These are phyloP conservation scores for Ploettnerulaceae sp. DNA, from an alignment of 2,329 filamentous ascomycete genomes.

Conservation along the genomic window DNA sequence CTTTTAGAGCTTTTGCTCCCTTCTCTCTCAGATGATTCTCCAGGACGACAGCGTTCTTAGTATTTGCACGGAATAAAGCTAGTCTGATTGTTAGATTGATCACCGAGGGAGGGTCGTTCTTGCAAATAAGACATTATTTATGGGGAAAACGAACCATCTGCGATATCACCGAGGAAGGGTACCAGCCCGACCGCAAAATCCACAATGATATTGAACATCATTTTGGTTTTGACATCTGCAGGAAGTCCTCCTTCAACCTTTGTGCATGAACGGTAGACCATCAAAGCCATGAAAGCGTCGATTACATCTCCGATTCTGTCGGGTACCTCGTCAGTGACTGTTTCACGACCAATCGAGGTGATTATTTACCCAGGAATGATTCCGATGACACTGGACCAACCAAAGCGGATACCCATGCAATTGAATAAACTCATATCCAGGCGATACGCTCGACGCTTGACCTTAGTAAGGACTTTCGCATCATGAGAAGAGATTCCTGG, in stretches of 20 bases:
- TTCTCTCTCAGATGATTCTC: conserved; percentile 62
- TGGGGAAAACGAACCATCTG: conserved; percentile 47
- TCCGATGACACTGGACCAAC: conserved; percentile 83
- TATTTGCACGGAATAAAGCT: conserved; percentile 64
- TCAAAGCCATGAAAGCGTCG: conserved; percentile 68
- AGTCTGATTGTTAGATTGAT: background rate
- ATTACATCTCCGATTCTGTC: conserved; percentile 66
- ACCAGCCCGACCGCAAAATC: conserved; percentile 72
- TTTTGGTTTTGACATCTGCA: conserved; percentile 53
- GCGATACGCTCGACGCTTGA: conserved; percentile 79
- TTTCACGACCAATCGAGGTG: conserved; percentile 4
- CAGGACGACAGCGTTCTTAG: conserved; percentile 64
- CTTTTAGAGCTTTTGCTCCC: conserved; percentile 53
- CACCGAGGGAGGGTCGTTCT: background rate
- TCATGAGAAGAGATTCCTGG: conserved; percentile 80
- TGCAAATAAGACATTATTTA: background rate
- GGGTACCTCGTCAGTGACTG: conserved; percentile 23
- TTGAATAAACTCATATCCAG: conserved; percentile 83
- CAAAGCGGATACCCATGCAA: conserved; percentile 76
- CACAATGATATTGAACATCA: conserved; percentile 74
- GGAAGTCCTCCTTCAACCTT: conserved; percentile 75
- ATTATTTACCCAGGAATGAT: conserved; percentile 70
- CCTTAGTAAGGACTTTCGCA: conserved; percentile 73
- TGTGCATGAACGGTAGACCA: conserved; percentile 68
- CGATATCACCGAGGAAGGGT: conserved; percentile 71